These are phyloP conservation scores for Clitopilus hobsonii DNA, from an alignment of 768 basidiomycete genomes.

Conservation along the genomic window DNA sequence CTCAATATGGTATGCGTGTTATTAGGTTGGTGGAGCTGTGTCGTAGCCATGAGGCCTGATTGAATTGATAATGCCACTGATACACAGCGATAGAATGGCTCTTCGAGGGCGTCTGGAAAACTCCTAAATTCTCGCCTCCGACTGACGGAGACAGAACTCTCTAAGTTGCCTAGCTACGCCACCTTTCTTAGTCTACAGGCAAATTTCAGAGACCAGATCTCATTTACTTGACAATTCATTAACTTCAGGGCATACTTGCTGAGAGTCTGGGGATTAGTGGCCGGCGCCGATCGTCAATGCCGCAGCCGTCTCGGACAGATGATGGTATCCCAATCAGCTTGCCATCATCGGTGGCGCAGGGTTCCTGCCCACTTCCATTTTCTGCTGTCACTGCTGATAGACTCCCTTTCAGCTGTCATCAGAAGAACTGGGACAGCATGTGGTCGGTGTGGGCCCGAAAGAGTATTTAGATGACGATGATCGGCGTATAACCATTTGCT, in stretches of 20 bases:
- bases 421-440: neutral
- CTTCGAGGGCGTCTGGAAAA: neutral
- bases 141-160: neutral
- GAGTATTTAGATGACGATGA: neutral
- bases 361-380: neutral
- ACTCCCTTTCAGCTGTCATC: neutral
- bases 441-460: neutral
- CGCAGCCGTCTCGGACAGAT: neutral
- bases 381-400: neutral
- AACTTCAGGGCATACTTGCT: neutral
- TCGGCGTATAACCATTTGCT: neutral
- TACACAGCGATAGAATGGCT: neutral
- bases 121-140: neutral
- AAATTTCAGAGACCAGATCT: neutral
- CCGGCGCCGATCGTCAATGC: neutral
- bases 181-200: neutral
- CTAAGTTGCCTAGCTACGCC: slow-evolving; percentile 1
- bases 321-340: no score
- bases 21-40: no score
- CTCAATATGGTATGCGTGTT: neutral
- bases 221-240: neutral
- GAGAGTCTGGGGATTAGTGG: neutral
- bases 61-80: no score
- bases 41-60: no score
- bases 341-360: neutral